A percentile compares a stretch with the other conserved stretches of the same genome.
phyloP scores from a whole-genome alignment of 2,329 filamentous ascomycete genomes.

The Aspergillaceae sp. region DNA sequence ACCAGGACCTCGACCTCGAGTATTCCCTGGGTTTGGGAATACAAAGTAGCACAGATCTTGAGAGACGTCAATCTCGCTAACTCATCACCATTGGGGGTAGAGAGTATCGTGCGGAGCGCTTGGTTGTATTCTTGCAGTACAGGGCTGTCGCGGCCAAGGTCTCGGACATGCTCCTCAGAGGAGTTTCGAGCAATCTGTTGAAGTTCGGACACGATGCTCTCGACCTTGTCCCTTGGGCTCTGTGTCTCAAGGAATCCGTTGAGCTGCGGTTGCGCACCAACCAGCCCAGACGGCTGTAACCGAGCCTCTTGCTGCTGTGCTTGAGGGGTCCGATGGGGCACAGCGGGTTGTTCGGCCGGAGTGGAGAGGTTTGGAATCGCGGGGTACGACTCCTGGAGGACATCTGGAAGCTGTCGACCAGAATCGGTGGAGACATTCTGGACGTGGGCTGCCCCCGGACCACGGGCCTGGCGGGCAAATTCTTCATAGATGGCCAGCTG shows the following conservation, averaged over 20 bases:
- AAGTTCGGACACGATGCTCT: conserved; percentile 48
- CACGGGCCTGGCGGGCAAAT: conserved; percentile 77
- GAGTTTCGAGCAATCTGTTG: conserved; percentile 49
- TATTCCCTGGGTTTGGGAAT: conserved; percentile 45
- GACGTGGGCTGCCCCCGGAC: conserved; percentile 45
- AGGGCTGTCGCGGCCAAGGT: conserved; percentile 46
- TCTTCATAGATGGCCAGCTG: conserved; percentile 96
- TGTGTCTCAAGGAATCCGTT: conserved; percentile 54
- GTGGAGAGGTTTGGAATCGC: conserved; percentile 54
- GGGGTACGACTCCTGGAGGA: conserved; percentile 53
- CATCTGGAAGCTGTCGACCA: conserved; percentile 53
- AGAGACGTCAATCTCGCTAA: conserved; percentile 49
- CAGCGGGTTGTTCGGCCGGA: conserved; percentile 53
- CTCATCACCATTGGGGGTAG: conserved; percentile 48
- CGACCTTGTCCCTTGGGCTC: conserved; percentile 45
- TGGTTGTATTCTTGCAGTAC: conserved; percentile 53
- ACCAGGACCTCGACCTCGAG: conserved; percentile 57
- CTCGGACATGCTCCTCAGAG: conserved; percentile 49
- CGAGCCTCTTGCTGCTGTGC: conserved; percentile 41
- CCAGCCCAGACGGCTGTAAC: conserved; percentile 30
- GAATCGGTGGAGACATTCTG: conserved; percentile 51
- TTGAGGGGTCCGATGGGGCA: conserved; percentile 51
- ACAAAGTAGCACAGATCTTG: conserved; percentile 49
- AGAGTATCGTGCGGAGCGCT: conserved; percentile 46
- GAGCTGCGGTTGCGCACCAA: conserved; percentile 40